Percentiles rank a stretch among this genome's conserved stretches.
These are phyloP conservation scores for Orobanche coerulescens DNA, from an alignment of 257 asterid genomes.

Conservation along the genomic window DNA sequence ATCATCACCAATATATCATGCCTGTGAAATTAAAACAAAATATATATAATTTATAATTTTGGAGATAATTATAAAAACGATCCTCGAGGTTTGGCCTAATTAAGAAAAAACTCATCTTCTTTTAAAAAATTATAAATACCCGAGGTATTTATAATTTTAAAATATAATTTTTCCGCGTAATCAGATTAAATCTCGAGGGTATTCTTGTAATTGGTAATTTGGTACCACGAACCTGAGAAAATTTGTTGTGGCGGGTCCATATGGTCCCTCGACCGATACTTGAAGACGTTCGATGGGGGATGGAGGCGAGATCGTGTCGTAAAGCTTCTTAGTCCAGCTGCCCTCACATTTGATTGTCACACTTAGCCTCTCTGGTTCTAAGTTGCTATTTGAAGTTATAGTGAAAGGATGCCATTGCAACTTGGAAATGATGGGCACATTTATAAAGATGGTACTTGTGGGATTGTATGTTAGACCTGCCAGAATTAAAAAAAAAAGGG, in stretches of 20 bases:
- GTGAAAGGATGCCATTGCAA: constrained; percentile 84
- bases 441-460: constrained; percentile 50
- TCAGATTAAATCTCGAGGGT: neutral
- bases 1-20: constrained; percentile 57
- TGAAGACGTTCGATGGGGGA: constrained; percentile 38
- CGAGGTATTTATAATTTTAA: too few relatives aligned
- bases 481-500: neutral
- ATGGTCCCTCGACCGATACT: constrained; percentile 65
- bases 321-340: constrained; percentile 55
- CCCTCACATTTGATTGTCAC: constrained; percentile 57
- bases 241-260: constrained; percentile 53
- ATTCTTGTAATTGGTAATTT: neutral
- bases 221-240: constrained; percentile 33
- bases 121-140: too few relatives aligned
- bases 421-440: constrained; percentile 53
- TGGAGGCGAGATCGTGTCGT: constrained; percentile 41
- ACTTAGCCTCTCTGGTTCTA: constrained; percentile 51
- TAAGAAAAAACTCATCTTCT: too few relatives aligned
- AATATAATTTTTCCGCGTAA: too few relatives aligned
- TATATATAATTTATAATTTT: too few relatives aligned
- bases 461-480: constrained; percentile 47
- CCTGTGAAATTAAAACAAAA: constrained; percentile 28
- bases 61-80: too few relatives aligned
- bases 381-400: constrained; percentile 40
- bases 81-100: too few relatives aligned